These are phyloP conservation scores for Hippophae rhamnoides DNA, from an alignment of 306 rosid species.

Conservation along the genomic window DNA sequence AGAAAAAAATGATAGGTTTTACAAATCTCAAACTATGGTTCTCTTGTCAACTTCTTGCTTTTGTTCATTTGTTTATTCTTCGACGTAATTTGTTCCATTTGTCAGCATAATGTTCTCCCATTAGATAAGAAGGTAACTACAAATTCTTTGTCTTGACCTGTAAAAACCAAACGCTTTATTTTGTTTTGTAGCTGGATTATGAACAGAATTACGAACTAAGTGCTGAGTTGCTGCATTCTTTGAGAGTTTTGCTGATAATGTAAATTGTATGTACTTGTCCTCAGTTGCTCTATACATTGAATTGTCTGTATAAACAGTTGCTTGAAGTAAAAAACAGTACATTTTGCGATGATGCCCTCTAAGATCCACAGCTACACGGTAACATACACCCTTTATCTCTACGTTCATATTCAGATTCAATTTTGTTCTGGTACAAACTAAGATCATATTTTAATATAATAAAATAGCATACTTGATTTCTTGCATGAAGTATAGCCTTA, in stretches of 20 bases:
- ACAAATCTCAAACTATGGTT: conserved; percentile 9
- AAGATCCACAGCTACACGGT: too few relatives aligned
- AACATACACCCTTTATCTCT: too few relatives aligned
- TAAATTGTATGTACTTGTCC: conserved; percentile 1
- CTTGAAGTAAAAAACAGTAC: neutral
- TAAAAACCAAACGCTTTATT: conserved; percentile 27
- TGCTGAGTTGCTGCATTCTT: conserved; percentile 32
- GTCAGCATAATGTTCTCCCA: conserved; percentile 34
- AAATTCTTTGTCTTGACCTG: conserved; percentile 35
- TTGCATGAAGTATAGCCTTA: too few relatives aligned
- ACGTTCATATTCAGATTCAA: too few relatives aligned
- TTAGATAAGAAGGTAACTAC: conserved; percentile 28
- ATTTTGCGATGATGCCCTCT: neutral
- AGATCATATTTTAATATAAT: too few relatives aligned
- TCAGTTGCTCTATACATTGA: neutral
- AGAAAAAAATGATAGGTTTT: conserved; percentile 22
- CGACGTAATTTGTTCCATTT: conserved; percentile 51
- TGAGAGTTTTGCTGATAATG: conserved; percentile 18
- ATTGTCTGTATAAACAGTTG: neutral
- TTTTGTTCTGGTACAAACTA: too few relatives aligned
- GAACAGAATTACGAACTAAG: conserved; percentile 26
- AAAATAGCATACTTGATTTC: too few relatives aligned
- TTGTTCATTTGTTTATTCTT: conserved; percentile 44
- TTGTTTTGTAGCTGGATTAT: conserved; percentile 24
- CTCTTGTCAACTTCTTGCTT: conserved; percentile 12